Evolutionary conservation across 2,329 filamentous ascomycete species (phyloP).

Genomic region (Trichoderma harzianum): DNA sequence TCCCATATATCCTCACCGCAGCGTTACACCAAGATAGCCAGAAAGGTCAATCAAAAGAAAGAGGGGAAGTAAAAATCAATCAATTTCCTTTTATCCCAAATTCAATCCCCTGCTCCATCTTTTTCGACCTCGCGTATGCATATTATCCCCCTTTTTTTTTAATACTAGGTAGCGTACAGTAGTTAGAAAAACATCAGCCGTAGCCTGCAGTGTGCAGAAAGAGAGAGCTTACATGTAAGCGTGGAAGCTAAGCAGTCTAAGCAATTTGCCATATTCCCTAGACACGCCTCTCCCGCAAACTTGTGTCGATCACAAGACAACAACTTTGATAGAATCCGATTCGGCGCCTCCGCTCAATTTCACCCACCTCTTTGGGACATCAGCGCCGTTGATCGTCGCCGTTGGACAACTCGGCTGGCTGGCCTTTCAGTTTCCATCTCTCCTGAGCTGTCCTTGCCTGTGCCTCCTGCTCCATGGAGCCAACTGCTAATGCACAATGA

Average conservation of each 20-base stretch:
- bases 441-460: not conserved
- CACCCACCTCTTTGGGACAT: conserved; percentile 16
- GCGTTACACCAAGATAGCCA: not conserved
- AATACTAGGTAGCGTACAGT: not conserved
- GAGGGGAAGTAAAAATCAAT: not conserved
- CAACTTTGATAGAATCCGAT: not conserved
- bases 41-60: not conserved
- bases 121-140: not conserved
- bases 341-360: conserved; percentile 7
- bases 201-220: not conserved
- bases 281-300: conserved; percentile 12
- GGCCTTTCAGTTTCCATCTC: not conserved
- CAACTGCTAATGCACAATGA: not conserved
- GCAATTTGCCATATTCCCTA: not conserved
- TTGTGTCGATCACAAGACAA: not conserved
- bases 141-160: not conserved
- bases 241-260: not conserved
- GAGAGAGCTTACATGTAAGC: conserved; percentile 13
- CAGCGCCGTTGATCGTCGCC: conserved; percentile 9
- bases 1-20: not conserved
- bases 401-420: not conserved
- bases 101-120: not conserved
- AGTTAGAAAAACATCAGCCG: not conserved
- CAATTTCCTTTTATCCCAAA: not conserved
- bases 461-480: not conserved